These are phyloP conservation scores for Halophytophthora batemanensis DNA, from an alignment of 352 stramenopile species.

Conservation along the genomic window DNA sequence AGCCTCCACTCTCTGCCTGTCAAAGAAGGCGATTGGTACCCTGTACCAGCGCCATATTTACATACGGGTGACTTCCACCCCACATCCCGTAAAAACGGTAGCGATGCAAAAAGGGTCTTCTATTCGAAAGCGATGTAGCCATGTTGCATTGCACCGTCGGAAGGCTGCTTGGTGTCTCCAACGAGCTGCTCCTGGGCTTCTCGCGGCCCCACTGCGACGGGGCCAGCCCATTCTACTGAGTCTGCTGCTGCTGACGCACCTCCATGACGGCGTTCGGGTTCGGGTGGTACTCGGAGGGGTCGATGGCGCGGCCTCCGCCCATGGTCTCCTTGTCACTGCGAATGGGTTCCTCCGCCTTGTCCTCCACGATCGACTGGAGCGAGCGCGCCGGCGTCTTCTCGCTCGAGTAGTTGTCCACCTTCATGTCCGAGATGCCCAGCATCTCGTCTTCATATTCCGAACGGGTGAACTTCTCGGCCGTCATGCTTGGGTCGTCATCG, in stretches of 20 bases:
- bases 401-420: conserved; percentile 77
- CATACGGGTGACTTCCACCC: too few species aligned
- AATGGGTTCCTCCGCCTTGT: conserved; percentile 29
- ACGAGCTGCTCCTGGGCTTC: neutral
- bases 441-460: conserved; percentile 90
- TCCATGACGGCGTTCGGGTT: conserved; percentile 65
- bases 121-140: conserved; percentile 3
- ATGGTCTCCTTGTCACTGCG: conserved; percentile 67
- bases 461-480: conserved; percentile 84
- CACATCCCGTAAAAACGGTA: neutral
- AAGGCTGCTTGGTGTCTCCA: neutral
- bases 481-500: conserved; percentile 60
- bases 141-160: too few species aligned
- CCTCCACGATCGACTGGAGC: conserved; percentile 33
- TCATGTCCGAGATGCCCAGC: conserved; percentile 93
- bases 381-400: conserved; percentile 13
- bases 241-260: conserved; percentile 28
- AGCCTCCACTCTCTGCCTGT: too few species aligned
- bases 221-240: conserved; percentile 4
- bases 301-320: conserved; percentile 46
- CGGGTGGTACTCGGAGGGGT: conserved; percentile 57
- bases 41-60: neutral
- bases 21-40: too few species aligned
- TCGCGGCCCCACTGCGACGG: neutral
- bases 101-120: conserved; percentile 5